phyloP scores from a whole-genome alignment of 2,329 filamentous ascomycete species.

The Parascedosporium putredinis region DNA sequence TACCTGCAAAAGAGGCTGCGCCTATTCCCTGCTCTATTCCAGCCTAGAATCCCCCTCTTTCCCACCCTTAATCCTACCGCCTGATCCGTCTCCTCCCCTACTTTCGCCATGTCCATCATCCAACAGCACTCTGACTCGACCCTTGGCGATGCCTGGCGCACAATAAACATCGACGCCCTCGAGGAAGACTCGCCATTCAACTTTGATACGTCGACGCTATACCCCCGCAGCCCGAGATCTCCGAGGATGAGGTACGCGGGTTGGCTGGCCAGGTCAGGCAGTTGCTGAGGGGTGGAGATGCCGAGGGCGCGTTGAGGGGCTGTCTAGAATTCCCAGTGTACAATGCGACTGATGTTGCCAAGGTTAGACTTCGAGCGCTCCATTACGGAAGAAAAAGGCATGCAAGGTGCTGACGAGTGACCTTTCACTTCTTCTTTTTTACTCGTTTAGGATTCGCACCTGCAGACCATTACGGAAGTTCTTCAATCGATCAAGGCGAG shows the following conservation, averaged over 20 bases:
- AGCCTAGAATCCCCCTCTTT: not conserved
- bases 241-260: slow-evolving; percentile 67
- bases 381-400: not conserved
- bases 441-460: slow-evolving; percentile 62
- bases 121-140: slow-evolving; percentile 52
- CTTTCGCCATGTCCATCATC: slow-evolving; percentile 49
- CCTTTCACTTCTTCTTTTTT: not conserved
- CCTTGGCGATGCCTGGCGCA: slow-evolving; percentile 62
- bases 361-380: slow-evolving; percentile 30
- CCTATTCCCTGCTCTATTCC: too few relatives aligned
- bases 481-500: slow-evolving; percentile 92
- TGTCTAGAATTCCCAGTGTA: slow-evolving; percentile 81
- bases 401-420: not conserved
- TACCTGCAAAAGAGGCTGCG: too few relatives aligned
- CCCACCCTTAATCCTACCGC: not conserved
- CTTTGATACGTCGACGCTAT: slow-evolving; percentile 79
- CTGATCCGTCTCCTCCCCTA: not conserved
- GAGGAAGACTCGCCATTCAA: slow-evolving; percentile 84
- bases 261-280: slow-evolving; percentile 76
- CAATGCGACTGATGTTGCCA: slow-evolving; percentile 45
- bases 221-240: slow-evolving; percentile 66
- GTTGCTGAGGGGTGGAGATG: slow-evolving; percentile 74
- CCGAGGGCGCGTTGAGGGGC: slow-evolving; percentile 74
- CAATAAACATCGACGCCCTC: slow-evolving; percentile 87
- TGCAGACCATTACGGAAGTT: slow-evolving; percentile 83